Evolutionary conservation across 192 early-diverging fungal genomes (phyloP).

Genomic region (Linderina pennispora): DNA sequence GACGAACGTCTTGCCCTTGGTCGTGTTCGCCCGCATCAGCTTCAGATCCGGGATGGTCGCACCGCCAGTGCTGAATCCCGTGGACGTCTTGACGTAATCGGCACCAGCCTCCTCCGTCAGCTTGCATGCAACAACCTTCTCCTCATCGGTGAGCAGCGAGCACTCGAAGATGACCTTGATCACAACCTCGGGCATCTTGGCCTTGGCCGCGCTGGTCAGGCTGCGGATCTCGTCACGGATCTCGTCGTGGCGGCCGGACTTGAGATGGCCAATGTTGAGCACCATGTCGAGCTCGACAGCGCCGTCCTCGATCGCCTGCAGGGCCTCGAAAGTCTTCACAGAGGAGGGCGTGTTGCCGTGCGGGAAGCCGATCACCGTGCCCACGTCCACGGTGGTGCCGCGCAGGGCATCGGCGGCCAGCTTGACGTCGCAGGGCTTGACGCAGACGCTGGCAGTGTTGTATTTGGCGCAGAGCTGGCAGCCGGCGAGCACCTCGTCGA

Average conservation of each 20-base stretch:
- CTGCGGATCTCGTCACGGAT: constrained; percentile 43
- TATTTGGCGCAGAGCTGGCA: constrained; percentile 49
- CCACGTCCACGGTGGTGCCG: constrained; percentile 47
- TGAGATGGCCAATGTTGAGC: constrained; percentile 50
- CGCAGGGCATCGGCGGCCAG: constrained; percentile 35
- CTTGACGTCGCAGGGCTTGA: constrained; percentile 56
- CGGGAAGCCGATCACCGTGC: constrained; percentile 57
- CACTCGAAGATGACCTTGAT: constrained; percentile 61
- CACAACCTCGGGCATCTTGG: constrained; percentile 33
- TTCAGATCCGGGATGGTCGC: constrained; percentile 46
- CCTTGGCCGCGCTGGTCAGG: constrained; percentile 37
- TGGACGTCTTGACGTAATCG: constrained; percentile 59
- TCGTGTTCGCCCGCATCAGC: constrained; percentile 48
- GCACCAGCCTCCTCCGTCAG: constrained; percentile 46
- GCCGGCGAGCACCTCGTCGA: constrained; percentile 45
- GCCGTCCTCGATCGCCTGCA: constrained; percentile 51
- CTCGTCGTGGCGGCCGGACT: constrained; percentile 36
- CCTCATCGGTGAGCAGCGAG: constrained; percentile 49
- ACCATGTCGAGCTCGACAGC: constrained; percentile 58
- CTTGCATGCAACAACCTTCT: constrained; percentile 46
- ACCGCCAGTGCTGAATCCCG: constrained; percentile 52
- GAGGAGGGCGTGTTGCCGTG: constrained; percentile 49
- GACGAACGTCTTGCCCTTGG: constrained; percentile 30
- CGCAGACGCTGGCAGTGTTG: constrained; percentile 51
- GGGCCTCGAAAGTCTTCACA: constrained; percentile 50